Conservation (phyloP, 1,284 basidiomycete species). For the Ustilago crameri region DNA sequence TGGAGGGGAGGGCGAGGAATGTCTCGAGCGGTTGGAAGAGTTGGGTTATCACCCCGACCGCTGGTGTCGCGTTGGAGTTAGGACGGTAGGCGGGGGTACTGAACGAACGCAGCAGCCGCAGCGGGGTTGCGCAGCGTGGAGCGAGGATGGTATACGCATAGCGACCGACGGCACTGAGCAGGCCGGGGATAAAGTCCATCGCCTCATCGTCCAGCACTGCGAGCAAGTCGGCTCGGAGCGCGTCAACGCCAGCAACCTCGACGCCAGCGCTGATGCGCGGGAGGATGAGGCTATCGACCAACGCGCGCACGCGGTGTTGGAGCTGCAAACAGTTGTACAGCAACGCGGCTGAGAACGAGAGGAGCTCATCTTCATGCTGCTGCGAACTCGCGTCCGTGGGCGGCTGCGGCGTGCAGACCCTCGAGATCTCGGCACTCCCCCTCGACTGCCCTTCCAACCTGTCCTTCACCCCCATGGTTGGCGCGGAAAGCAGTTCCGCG, state of each 20-base stretch:
- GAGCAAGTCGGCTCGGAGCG: slow-evolving; percentile 11
- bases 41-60: slow-evolving; percentile 24
- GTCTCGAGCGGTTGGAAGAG: slow-evolving; percentile 25
- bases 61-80: slow-evolving; percentile 70
- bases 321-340: slow-evolving; percentile 15
- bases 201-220: slow-evolving; percentile 19
- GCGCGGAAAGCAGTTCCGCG: slow-evolving; percentile 10
- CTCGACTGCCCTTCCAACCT: background rate
- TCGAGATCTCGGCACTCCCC: slow-evolving; percentile 18
- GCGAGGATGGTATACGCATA: slow-evolving; percentile 73
- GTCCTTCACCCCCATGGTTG: background rate
- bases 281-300: slow-evolving; percentile 15
- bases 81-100: slow-evolving; percentile 80
- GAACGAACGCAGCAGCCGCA: slow-evolving; percentile 86
- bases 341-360: background rate
- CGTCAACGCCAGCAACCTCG: background rate
- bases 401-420: slow-evolving; percentile 31
- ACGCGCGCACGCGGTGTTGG: background rate
- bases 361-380: slow-evolving; percentile 26
- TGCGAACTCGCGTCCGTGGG: slow-evolving; percentile 11
- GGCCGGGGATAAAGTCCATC: slow-evolving; percentile 26
- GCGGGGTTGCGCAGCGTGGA: slow-evolving; percentile 82
- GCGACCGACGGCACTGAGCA: slow-evolving; percentile 9
- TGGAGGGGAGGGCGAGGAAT: slow-evolving; percentile 3
- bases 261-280: background rate